Percentiles rank a stretch among this genome's conserved stretches.
Evolutionary conservation across 2,329 filamentous ascomycete species (phyloP).

Genomic region (Calonectria leucothoes): DNA sequence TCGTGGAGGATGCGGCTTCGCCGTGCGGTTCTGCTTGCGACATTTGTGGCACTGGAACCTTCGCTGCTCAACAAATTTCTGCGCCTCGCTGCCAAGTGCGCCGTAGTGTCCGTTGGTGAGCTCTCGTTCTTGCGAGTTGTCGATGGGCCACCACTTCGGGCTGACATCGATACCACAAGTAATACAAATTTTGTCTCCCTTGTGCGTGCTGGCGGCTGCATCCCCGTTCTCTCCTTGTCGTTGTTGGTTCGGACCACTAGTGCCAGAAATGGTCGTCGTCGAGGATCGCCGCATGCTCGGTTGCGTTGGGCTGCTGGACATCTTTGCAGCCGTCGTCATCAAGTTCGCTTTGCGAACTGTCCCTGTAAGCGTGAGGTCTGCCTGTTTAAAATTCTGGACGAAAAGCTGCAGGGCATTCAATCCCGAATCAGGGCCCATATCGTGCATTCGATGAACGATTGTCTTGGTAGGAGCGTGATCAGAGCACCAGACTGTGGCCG

Average conservation of each 20-base stretch:
- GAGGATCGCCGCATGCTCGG: conserved; percentile 66
- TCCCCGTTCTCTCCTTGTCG: conserved; percentile 44
- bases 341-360: conserved; percentile 93
- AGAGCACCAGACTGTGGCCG: conserved; percentile 91
- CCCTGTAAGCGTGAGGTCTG: conserved; percentile 88
- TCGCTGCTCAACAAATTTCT: conserved; percentile 69
- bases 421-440: conserved; percentile 77
- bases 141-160: conserved; percentile 77
- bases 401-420: conserved; percentile 87
- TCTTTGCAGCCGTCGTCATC: conserved; percentile 73
- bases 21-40: conserved; percentile 64
- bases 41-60: conserved; percentile 84
- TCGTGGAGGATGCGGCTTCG: conserved; percentile 44
- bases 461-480: conserved; percentile 82
- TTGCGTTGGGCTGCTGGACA: conserved; percentile 48
- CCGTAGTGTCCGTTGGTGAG: conserved; percentile 64
- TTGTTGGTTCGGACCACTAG: conserved; percentile 25
- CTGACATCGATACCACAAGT: conserved; percentile 77
- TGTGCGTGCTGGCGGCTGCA: conserved; percentile 45
- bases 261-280: conserved; percentile 54
- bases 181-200: conserved; percentile 67
- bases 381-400: conserved; percentile 92
- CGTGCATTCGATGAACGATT: conserved; percentile 81
- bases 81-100: conserved; percentile 64
- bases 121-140: conserved; percentile 62